phyloP scores from a whole-genome alignment of 805 yeast genomes.

The Blastobotrys parvus region DNA sequence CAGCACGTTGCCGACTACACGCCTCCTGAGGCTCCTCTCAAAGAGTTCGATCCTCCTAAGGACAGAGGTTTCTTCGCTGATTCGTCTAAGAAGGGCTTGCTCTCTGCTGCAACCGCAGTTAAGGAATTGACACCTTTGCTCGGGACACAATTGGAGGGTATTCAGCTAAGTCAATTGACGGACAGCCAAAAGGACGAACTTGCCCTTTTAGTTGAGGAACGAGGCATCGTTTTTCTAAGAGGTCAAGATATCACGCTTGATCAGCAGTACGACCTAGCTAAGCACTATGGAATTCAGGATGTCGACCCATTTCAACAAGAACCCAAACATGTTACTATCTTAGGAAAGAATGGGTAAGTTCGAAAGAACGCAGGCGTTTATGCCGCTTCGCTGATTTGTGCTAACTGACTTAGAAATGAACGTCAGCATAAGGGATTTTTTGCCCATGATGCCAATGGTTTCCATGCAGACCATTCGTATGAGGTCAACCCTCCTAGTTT shows the following conservation, averaged over 20 bases:
- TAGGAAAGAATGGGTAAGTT: conserved; percentile 30
- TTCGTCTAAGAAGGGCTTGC: too few relatives aligned
- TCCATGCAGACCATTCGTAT: conserved; percentile 73
- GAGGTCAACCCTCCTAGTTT: conserved; percentile 67
- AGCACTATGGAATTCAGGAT: conserved; percentile 62
- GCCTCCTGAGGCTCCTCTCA: too few relatives aligned
- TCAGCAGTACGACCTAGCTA: conserved; percentile 40
- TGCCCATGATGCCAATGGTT: conserved; percentile 32
- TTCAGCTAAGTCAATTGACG: conserved; percentile 50
- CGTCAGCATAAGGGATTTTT: too few relatives aligned
- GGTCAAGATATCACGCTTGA: conserved; percentile 54
- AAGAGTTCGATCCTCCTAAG: too few relatives aligned
- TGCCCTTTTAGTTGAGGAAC: conserved; percentile 58
- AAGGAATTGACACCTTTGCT: conserved; percentile 54
- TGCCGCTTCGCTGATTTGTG: too few relatives aligned
- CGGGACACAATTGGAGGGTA: conserved; percentile 56
- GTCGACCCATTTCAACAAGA: conserved; percentile 71
- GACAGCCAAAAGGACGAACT: conserved; percentile 57
- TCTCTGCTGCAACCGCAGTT: too few relatives aligned
- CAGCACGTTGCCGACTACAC: too few relatives aligned
- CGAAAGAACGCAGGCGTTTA: conserved; percentile 17
- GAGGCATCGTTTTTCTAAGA: conserved; percentile 66
- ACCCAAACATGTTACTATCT: conserved; percentile 53
- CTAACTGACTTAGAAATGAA: too few relatives aligned
- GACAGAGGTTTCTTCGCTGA: too few relatives aligned